Conservation (phyloP, 805 yeast genomes). For the Kodamaea restingae region DNA sequence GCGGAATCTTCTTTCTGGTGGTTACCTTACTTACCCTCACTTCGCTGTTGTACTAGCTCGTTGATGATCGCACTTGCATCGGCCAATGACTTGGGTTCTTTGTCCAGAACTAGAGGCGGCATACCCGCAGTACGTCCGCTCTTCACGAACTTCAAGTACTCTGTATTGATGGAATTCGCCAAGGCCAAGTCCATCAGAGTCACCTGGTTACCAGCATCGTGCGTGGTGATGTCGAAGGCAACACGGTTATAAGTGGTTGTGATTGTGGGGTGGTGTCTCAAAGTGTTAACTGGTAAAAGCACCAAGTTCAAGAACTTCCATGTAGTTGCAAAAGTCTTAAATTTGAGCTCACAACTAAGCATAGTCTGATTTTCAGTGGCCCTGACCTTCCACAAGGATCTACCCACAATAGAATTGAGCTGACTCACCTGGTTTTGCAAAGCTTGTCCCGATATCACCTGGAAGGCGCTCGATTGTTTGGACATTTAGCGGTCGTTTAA, state of each 20-base stretch:
- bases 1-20: background rate
- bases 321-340: constrained; percentile 55
- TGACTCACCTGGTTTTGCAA: constrained; percentile 10
- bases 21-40: background rate
- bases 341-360: constrained; percentile 24
- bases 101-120: background rate
- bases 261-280: constrained; percentile 71
- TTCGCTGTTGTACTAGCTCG: constrained; percentile 9
- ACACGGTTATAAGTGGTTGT: constrained; percentile 60
- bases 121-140: background rate
- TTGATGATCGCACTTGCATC: constrained; percentile 13
- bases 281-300: constrained; percentile 51
- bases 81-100: constrained; percentile 9
- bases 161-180: constrained; percentile 39
- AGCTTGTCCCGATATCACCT: constrained; percentile 7
- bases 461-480: background rate
- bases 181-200: constrained; percentile 56
- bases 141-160: constrained; percentile 5
- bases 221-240: constrained; percentile 54
- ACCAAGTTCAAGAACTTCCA: constrained; percentile 64
- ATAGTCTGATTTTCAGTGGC: background rate
- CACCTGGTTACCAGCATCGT: constrained; percentile 49
- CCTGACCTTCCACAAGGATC: constrained; percentile 7
- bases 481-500: background rate
- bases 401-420: constrained; percentile 9